Base-by-base conservation (phyloP, 352 stramenopile species). In the Albugo laibachii region DNA sequence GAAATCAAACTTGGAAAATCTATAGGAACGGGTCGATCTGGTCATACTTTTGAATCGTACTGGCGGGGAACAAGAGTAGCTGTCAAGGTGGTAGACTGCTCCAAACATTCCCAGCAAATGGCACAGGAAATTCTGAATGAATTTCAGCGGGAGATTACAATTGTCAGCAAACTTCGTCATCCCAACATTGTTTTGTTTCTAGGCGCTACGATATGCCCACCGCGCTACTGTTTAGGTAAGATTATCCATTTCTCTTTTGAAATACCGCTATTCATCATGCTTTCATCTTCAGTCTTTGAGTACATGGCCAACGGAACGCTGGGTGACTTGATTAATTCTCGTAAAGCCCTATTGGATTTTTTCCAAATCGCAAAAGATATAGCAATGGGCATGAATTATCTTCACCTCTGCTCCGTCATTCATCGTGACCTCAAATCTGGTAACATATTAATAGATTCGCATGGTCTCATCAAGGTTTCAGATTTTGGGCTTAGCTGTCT, bases 341-440 rank as follows among this genome's bases (percentile, higher is more conserved):
- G 61, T 24, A 75, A 77, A 36, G 59, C 61, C 0, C 74, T 73
- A 3, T 64, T 91, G 24, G 74, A 91, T 46, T 91, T 87, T 44
- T 91, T 87, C 48, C 72, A 69, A 19, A 60, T 87, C 31, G 68
- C 72, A 12, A 62, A 59, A 5, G 73, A 87, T 43, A 79, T 91
- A 52, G 72, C 74, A 8, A 87, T 87, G 77, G 83, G 84, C 43
- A 92, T 97, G 83, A 91, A 92, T 47, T 97, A 97, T 58, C 76
- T 94, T 50, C 88, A 97, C 52, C 60, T 94, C 49, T 83, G 80
- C 52, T 94, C 85, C 13, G 88, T 96, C 40, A 83, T 97, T 62
- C 92, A 97, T 59, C 81, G 92, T 45, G 92, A 97, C 65, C 64
- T 97, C 34, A 97, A 97, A 64, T 94, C 92, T n/a, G 85, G 92